Evolutionary conservation across 2,329 filamentous ascomycete species (phyloP), one percentile per base, ranked within the genome.

Genomic region (Thermothelomyces thermophilus): DNA sequence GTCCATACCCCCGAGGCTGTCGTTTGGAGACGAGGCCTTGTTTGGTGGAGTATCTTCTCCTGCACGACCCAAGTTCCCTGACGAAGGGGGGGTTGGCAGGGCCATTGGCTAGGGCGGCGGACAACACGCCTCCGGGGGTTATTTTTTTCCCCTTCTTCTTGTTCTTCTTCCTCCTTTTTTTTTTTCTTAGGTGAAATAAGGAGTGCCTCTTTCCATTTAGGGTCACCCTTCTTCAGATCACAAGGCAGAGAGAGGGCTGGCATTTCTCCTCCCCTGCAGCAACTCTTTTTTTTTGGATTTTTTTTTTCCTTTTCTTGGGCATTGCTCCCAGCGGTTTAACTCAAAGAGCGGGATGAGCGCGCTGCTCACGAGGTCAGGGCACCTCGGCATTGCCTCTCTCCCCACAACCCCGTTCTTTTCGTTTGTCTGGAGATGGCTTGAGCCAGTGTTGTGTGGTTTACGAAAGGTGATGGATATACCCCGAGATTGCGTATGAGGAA

Each of bases 11-110:
- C 70, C 70, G 3, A 66, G 70, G 53, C 55, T 72, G 20, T 73
- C 71, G 9, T 68, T 73, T 24, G 72, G 73, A 6, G 72, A 79
- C 3, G 73, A 77, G 8, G 58, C 66, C 34, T 63, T 67, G 16
- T 54, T 71, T 7, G 71, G 68, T 5, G 75, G 72, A 2, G 62
- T 78, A 5, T 75, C 75, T 5, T 75, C 76, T 17, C 74, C 76
- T 2, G 49, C 39, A 1, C 71, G 73, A 8, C 74, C 75, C 11
- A 61, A 70, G 24, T 63, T 76, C 44, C 10, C 20, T 5, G 69
- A 68, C 48, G 64, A 69, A 48, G 70, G 69, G 10, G 70, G 73
- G 41, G 80, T 79, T 63, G 77, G 77, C 5, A 69, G 73, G 24
- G 76, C 76, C 3, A 73, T 80, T 46, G 76, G 76, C n/a, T 80